Evolutionary conservation across 345 rosid genomes (phyloP), one percentile per base, ranked within the genome.

Genomic region (Eucalyptus guilfoylei): DNA sequence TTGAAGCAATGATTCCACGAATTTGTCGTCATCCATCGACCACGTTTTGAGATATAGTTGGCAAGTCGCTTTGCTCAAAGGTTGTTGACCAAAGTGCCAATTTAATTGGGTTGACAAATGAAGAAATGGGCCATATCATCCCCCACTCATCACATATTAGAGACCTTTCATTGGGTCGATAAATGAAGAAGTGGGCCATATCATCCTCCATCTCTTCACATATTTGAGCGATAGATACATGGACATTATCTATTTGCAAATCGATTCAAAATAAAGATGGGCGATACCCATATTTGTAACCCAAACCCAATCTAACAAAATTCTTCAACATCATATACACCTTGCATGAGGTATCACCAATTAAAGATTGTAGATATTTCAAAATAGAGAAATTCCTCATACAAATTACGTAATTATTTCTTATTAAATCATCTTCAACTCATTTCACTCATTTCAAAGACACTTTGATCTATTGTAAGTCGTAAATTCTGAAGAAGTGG

Each of bases 401-500:
- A 14, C 9, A n/a, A 64, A 64, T 64, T 8, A n/a, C 76, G 0
- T 64, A 7, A 64, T 64, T 15, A 0, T 64, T 62, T 30, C 69
- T 28, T 13, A 13, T n/a, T 32, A 64, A 64, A 0, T 21, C 6
- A 64, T 64, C 1, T 64, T 64, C 6, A 4, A 1, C 11, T 64
- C 11, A 34, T 15, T 28, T 62, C 10, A n/a, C n/a, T n/a, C n/a
- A n/a, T n/a, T n/a, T n/a, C n/a, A n/a, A n/a, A n/a, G n/a, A n/a
- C n/a, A n/a, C n/a, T n/a, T n/a, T n/a, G n/a, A n/a, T n/a, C n/a
- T 52, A 52, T 19, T 19, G 2, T 21, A 52, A 52, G 26, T 0
- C 0, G 2, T 52, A 52, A 52, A 52, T 19, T 52, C 19, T 52
- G 11, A 52, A 52, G 0, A 21, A 52, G 0, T 21, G 5, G 0